Evolutionary conservation across 805 yeast genomes (phyloP), one percentile per base, ranked within the genome.

Genomic region (Wickerhamiella vanderwaltii): DNA sequence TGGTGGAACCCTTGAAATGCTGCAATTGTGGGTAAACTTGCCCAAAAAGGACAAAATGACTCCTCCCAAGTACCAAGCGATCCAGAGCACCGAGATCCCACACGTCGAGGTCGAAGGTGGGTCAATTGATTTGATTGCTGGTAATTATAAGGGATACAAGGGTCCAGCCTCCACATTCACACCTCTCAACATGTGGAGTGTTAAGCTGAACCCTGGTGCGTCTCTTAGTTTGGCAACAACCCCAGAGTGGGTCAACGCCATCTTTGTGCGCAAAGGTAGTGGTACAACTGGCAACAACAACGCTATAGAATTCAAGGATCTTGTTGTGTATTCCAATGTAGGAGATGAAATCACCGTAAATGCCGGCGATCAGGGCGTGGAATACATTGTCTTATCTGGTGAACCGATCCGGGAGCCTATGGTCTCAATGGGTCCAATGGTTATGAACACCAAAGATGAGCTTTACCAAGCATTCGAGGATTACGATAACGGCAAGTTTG

Each of bases 401-500:
- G 61, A 80, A 56, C 70, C 72, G 15, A 63, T 83, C 43, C 71
- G 81, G 51, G 94, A 85, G 63, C 72, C 75, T 12, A 68, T 80
- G 43, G 80, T 83, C 23, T 95, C 86, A 57, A 78, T 84, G 56
- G 95, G 95, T 12, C 95, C 95, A 7, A 87, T 86, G 56, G 95
- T 86, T 13, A 88, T 82, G 47, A 72, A 81, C 5, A 63, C 79
- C 15, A 67, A 68, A 42, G 80, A 75, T 39, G 73, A 72, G 47
- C 77, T 86, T 45, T 68, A 73, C 48, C 61, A 79, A 50, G 91
- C 84, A 0, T 76, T 82, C 52, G 52, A 63, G 58, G 86, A 81
- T 56, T 87, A 79, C 57, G 88, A 79, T 59, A 57, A 62, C 39
- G 54, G 53, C 11, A 33, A 39, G 18, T 41, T 41, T 18, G 35